Evolutionary conservation across 164 flowering plant species (phyloP), one percentile per base, ranked within the genome.

Genomic region (Berberis vulgaris): DNA sequence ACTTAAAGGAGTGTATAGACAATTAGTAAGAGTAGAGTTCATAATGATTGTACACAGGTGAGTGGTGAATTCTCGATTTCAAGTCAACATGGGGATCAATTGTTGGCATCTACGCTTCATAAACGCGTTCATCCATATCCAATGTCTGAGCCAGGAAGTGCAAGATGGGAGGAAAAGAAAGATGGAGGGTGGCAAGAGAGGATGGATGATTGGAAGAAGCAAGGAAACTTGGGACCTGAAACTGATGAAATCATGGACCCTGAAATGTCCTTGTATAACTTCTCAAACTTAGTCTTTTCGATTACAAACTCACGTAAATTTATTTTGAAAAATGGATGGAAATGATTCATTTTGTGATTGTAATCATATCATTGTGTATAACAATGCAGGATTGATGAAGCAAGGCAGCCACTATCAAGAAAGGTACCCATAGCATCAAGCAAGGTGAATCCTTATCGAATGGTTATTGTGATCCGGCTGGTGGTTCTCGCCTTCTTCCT

Each of bases 171-270:
- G 71, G 94, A 80, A 39, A 90, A 76, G 80, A 93, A 82, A 69
- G 96, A 87, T 56, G 83, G 72, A 64, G 94, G 88, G 13, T 87
- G 97, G 96, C 87, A 83, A 68, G 98, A 90, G 8, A 69, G 91
- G 39, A 90, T 82, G 91, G 97, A 91, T 65, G 97, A 94, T 4
- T 89, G 97, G 91, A 91, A 89, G 73, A 91, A 85, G 73, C 99
- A 94, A 67, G 97, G 97, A 39, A 80, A 84, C 62, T 74, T 87
- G 7, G 90, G 84, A 43, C 75, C 77, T 5, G 96, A 91, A 40
- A 65, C 62, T 7, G 88, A 87, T 43, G 70, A 67, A 10, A 38
- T 53, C 2, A 70, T 69, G 10, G 99, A 89, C 53, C 78, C 84
- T 0, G 97, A 89, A 67, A 84, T 83, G 87, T 78, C 86, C 60